These are phyloP conservation scores for Paecilomyces sp. DNA, from an alignment of 2,329 filamentous ascomycete species.

Conservation along the genomic window DNA sequence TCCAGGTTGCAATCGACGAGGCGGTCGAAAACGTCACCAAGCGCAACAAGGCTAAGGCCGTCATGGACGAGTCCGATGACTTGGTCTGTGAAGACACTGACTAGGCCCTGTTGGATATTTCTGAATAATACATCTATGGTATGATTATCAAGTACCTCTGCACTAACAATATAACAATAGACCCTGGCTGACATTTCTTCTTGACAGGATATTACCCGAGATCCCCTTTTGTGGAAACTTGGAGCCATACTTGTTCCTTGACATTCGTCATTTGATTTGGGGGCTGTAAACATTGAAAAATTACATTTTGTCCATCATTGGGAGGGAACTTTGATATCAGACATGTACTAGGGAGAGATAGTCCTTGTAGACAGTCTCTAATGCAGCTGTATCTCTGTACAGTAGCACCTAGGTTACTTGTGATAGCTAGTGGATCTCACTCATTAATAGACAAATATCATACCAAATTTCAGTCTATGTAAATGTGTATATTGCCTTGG, in stretches of 20 bases:
- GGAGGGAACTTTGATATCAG: background rate
- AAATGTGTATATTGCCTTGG: background rate
- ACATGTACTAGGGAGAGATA: background rate
- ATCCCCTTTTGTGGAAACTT: background rate
- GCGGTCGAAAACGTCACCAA: background rate
- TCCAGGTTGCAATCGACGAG: background rate
- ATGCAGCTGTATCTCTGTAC: background rate
- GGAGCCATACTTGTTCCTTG: background rate
- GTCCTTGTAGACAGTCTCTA: background rate
- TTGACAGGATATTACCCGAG: background rate
- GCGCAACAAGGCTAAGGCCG: background rate
- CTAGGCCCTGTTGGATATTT: background rate
- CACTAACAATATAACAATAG: too few species aligned
- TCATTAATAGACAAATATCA: background rate
- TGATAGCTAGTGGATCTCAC: background rate
- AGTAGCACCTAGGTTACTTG: background rate
- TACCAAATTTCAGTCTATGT: background rate
- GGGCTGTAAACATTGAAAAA: background rate
- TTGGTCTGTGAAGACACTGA: background rate
- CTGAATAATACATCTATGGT: background rate
- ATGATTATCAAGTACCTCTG: background rate
- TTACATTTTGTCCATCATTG: background rate
- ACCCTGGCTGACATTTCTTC: background rate
- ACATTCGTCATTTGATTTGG: background rate
- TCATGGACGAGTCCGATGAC: background rate